Percentiles rank a stretch among this genome's conserved stretches.
These are phyloP conservation scores for Eucalyptus tenuipes DNA, from an alignment of 345 rosid species.

Conservation along the genomic window DNA sequence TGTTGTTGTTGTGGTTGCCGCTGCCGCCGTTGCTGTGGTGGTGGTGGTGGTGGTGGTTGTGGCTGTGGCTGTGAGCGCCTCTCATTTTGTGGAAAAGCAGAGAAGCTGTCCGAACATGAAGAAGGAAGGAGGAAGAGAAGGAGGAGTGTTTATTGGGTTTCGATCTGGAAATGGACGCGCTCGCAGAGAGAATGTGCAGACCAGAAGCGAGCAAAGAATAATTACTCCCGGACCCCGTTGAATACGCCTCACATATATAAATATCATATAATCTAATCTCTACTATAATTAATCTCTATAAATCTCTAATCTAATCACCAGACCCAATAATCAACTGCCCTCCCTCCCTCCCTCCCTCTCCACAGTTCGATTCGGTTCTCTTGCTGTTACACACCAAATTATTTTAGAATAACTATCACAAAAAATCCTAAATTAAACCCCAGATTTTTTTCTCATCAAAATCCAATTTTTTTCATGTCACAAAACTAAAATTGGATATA, in stretches of 20 bases:
- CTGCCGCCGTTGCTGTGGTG: background rate
- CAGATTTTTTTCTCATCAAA: no score
- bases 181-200: background rate
- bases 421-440: no score
- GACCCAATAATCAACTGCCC: background rate
- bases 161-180: background rate
- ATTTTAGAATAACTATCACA: background rate
- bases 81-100: background rate
- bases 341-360: background rate
- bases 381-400: constrained; percentile 29
- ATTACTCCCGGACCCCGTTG: background rate
- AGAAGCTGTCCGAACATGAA: background rate
- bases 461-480: no score
- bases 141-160: background rate
- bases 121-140: background rate
- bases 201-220: background rate
- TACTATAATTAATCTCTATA: no score
- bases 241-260: background rate
- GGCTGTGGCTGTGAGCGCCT: background rate
- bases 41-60: background rate
- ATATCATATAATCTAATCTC: background rate
- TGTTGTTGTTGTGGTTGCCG: constrained; percentile 6
- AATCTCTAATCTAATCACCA: background rate
- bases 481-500: no score
- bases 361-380: constrained; percentile 15